Evolutionary conservation across 441 rosid species (phyloP).

Genomic region (Croton laevigatus): DNA sequence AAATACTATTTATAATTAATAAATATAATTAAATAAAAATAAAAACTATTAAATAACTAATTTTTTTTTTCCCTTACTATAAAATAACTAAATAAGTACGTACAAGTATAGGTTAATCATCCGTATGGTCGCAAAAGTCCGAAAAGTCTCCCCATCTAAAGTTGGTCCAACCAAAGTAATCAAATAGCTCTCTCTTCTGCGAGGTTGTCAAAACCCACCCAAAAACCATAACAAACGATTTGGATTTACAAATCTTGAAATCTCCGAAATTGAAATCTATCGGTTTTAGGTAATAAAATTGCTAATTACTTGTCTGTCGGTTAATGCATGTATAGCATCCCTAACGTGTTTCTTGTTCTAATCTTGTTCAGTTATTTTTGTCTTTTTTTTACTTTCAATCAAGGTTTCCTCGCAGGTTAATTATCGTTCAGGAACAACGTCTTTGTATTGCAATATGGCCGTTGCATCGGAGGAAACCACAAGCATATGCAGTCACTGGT

Average conservation of each 20-base stretch:
- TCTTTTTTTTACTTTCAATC: background rate
- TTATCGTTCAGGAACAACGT: constrained; percentile 14
- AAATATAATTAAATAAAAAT: no score
- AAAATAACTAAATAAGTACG: no score
- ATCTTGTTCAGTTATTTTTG: background rate
- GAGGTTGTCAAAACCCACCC: background rate
- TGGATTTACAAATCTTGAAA: background rate
- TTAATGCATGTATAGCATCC: background rate
- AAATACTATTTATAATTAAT: no score
- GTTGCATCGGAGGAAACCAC: constrained; percentile 58
- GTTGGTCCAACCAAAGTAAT: constrained; percentile 3
- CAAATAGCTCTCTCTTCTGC: background rate
- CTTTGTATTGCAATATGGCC: constrained; percentile 47
- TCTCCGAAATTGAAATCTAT: background rate
- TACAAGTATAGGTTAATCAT: no score
- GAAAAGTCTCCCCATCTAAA: constrained; percentile 5
- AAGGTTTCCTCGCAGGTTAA: constrained; percentile 6
- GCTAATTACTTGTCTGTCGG: background rate
- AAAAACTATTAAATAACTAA: no score
- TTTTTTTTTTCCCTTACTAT: no score
- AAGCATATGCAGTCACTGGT: constrained; percentile 81
- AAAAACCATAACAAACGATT: background rate
- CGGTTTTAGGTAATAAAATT: background rate
- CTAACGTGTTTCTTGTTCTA: background rate
- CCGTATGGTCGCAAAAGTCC: background rate